Conservation (phyloP, 2,329 filamentous ascomycete genomes). For the Exophiala bonariae region DNA sequence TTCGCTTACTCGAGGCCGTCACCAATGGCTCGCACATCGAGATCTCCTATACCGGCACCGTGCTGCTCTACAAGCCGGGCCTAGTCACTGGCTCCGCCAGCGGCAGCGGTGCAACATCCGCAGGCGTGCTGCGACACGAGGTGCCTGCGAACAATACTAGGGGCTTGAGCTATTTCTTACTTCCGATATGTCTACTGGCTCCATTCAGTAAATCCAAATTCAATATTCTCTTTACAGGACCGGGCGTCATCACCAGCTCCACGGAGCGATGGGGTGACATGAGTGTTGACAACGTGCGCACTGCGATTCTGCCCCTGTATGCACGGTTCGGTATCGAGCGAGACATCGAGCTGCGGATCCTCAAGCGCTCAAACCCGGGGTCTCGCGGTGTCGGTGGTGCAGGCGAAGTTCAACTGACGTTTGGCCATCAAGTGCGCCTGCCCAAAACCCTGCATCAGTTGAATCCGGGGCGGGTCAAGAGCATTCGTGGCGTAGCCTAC, state of each 20-base stretch:
- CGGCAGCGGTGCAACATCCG: constrained; percentile 67
- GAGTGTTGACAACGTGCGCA: constrained; percentile 89
- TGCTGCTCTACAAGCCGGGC: constrained; percentile 86
- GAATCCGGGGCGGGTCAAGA: constrained; percentile 79
- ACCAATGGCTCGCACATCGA: constrained; percentile 95
- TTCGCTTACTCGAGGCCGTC: constrained; percentile 88
- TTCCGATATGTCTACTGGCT: constrained; percentile 84
- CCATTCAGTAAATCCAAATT: constrained; percentile 91
- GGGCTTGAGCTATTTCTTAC: constrained; percentile 87
- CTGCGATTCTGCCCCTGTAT: constrained; percentile 86
- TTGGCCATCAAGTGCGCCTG: constrained; percentile 87
- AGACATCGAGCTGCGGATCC: constrained; percentile 78
- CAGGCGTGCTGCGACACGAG: constrained; percentile 78
- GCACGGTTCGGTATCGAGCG: constrained; percentile 87
- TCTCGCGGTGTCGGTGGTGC: constrained; percentile 76
- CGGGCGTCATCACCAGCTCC: constrained; percentile 86
- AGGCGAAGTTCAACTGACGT: constrained; percentile 89
- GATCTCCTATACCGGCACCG: constrained; percentile 94
- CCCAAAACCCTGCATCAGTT: constrained; percentile 92
- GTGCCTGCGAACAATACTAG: constrained; percentile 74
- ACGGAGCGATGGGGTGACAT: constrained; percentile 77
- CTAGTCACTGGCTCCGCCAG: constrained; percentile 83
- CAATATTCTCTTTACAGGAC: constrained; percentile 85
- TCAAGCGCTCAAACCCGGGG: constrained; percentile 76
- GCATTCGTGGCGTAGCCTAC: constrained; percentile 90